Evolutionary conservation across 306 rosid genomes (phyloP), one percentile per base, ranked within the genome.

Genomic region (Glycine tomentella): DNA sequence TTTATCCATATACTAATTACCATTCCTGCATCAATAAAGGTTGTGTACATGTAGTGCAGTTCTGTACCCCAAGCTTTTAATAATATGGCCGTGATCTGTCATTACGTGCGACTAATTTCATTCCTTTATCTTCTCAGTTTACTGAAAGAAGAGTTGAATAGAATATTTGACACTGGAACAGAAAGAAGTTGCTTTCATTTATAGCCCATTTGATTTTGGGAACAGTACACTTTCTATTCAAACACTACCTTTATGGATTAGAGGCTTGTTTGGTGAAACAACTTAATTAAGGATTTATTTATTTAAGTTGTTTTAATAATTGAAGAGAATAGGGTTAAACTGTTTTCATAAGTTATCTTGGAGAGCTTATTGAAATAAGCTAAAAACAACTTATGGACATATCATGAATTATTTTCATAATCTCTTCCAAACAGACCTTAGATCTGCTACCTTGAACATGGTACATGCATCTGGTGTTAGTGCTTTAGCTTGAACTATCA

Each of bases 151-250:
- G 16, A 74, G 69, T 53, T 8, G 8, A 51, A 59, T 46, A 57
- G 77, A 59, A 57, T 61, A 46, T 40, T 67, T 67, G 33, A 34
- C 17, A 44, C 63, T 58, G 49, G 31, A 59, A 76, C 25, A 50
- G 65, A 38, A 66, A 7, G 36, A 77, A 33, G 76, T 75, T 82
- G 77, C n/a, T 62, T 61, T 77, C 49, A 31, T 5, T 36, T 40
- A 34, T 34, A 9, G 11, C 58, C 13, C 49, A 52, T 44, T 82
- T 76, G 25, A 45, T 83, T 64, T 38, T 34, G 14, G 53, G 20
- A 33, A 72, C 12, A 72, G 17, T 3, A 64, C n/a, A 72, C 46
- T 62, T 72, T 50, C 48, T 8, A 16, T 64, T 34, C 69, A 44
- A 69, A 74, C 52, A 57, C 73, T 20, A 6, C 67, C 66, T n/a